These are phyloP conservation scores for Sistotremastrum suecicum DNA, from an alignment of 768 basidiomycete genomes.

Conservation along the genomic window DNA sequence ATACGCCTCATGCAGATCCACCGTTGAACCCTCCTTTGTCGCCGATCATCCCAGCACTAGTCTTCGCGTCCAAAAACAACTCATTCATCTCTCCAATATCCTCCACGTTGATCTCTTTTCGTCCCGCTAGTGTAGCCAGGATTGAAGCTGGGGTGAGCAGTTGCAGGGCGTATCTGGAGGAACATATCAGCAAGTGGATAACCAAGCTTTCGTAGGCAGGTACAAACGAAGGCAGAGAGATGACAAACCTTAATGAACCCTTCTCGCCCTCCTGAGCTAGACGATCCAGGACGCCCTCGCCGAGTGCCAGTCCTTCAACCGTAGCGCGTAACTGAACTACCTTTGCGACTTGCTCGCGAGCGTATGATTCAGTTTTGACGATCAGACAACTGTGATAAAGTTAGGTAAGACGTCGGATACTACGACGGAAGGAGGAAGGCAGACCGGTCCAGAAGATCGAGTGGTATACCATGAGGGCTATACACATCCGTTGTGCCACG, in stretches of 20 bases:
- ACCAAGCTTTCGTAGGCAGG: background rate
- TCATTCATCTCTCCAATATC: slow-evolving; percentile 91
- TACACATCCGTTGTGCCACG: slow-evolving; percentile 88
- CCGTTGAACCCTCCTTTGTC: slow-evolving; percentile 22
- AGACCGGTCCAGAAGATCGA: slow-evolving; percentile 86
- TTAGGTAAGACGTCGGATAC: background rate
- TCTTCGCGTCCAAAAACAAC: slow-evolving; percentile 90
- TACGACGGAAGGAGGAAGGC: slow-evolving; percentile 8
- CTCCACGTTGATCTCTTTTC: slow-evolving; percentile 69
- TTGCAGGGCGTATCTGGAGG: slow-evolving; percentile 72
- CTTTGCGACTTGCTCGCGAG: slow-evolving; percentile 68
- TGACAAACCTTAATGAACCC: slow-evolving; percentile 59
- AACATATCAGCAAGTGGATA: background rate
- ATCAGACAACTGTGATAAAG: slow-evolving; percentile 61
- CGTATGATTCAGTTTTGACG: slow-evolving; percentile 80
- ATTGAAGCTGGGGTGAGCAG: slow-evolving; percentile 85
- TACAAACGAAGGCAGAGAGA: slow-evolving; percentile 3
- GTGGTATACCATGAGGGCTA: slow-evolving; percentile 85
- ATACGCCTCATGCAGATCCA: slow-evolving; percentile 2
- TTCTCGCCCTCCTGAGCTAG: slow-evolving; percentile 73
- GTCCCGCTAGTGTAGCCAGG: slow-evolving; percentile 62
- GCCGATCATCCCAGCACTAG: slow-evolving; percentile 43
- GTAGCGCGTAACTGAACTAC: slow-evolving; percentile 79
- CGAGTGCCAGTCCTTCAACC: slow-evolving; percentile 72
- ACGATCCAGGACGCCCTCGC: slow-evolving; percentile 61